phyloP scores from a whole-genome alignment of 116 monocot species.

The Dioscorea cayenensis region DNA sequence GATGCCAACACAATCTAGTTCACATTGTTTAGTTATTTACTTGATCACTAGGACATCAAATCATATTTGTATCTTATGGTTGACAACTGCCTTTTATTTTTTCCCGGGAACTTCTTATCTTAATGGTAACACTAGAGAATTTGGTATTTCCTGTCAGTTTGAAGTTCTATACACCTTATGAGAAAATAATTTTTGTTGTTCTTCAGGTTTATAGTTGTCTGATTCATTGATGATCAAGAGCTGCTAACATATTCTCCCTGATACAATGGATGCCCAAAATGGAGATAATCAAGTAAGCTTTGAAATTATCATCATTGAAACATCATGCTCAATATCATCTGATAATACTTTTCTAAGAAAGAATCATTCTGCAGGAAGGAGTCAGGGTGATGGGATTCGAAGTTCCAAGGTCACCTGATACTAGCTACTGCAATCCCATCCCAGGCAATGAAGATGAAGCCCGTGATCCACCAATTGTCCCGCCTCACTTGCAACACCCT shows the following conservation, averaged over 20 bases:
- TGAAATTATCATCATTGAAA: too few species aligned
- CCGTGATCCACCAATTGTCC: constrained; percentile 49
- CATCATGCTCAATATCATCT: too few species aligned
- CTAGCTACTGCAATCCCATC: constrained; percentile 51
- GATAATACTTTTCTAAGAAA: neutral
- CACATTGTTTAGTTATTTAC: too few species aligned
- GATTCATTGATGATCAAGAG: neutral
- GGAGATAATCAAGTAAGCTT: constrained; percentile 27
- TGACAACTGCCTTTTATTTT: too few species aligned
- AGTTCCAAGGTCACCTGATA: constrained; percentile 55
- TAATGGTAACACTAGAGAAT: too few species aligned
- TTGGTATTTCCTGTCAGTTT: too few species aligned
- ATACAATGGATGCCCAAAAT: constrained; percentile 17
- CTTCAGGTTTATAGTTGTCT: neutral
- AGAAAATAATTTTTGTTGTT: too few species aligned
- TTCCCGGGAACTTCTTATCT: too few species aligned
- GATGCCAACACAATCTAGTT: too few species aligned
- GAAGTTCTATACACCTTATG: too few species aligned
- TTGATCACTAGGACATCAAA: too few species aligned
- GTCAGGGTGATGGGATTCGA: constrained; percentile 54
- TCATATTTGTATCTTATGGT: too few species aligned
- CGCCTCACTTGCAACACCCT: constrained; percentile 60
- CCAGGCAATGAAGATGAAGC: constrained; percentile 52
- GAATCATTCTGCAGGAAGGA: constrained; percentile 35
- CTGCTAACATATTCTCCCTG: neutral